Base-by-base conservation (phyloP, 805 yeast genomes). In the Starmerella apicola region DNA sequence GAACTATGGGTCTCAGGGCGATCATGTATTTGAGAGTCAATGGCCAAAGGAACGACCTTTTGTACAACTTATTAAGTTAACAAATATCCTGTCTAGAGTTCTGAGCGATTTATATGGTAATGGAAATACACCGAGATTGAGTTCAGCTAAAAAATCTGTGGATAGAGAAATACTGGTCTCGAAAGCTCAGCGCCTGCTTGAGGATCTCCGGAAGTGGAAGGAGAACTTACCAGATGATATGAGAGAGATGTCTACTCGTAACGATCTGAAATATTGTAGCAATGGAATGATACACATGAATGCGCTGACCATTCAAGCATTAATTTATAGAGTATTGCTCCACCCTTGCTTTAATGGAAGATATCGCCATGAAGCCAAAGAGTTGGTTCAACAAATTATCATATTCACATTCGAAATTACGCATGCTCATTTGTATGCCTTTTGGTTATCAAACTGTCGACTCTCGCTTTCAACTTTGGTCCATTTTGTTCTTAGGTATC, bases 341-440 rank as follows among this genome's bases (percentile, higher is more conserved):
- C 48, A 44, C 8, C 57, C 58, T 1, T 36, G 36, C n/a, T 50
- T 46, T 29, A 38, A 50, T 30, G 45, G 46, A 7, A 34, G 35
- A 27, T 51, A 51, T 26, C 53, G 63, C 16, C 48, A 41, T 4
- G 46, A 46, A 15, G 60, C 60, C 3, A 45, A 48, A 2, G 57
- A 49, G 18, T 46, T 54, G 12, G 56, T 59, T 8, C 54, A 53
- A 26, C 32, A 54, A 8, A 49, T 59, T 23, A 51, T 58, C 23
- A 41, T 43, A 19, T 58, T 55, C 41, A 56, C 59, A 2, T 37
- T 52, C 16, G 60, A 54, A 22, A 57, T 59, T 41, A 51, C 59
- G 12, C 62, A 59, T 34, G 42, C 58, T 9, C 62, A 59, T 37
- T 35, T 57, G 27, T 57, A 55, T 45, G 61, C 62, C 3, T 59